Percentiles rank a stretch among this genome's conserved stretches.
These are phyloP conservation scores for Sporothrix variecibatus DNA, from an alignment of 2,329 filamentous ascomycete species.

Conservation along the genomic window DNA sequence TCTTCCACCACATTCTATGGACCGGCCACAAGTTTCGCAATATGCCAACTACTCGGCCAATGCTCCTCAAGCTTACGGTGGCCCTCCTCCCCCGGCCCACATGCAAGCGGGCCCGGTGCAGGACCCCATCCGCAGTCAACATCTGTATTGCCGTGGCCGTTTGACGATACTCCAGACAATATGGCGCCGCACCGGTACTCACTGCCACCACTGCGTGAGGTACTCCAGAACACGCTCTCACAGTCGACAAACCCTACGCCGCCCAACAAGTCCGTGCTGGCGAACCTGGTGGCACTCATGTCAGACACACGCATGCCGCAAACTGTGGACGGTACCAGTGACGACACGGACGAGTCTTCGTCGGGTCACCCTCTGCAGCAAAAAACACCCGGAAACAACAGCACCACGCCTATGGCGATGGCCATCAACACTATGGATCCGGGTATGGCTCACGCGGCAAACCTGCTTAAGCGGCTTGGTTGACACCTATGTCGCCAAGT, in stretches of 20 bases:
- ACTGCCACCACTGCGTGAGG: slow-evolving; percentile 31
- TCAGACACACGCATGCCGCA: slow-evolving; percentile 32
- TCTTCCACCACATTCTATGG: not conserved
- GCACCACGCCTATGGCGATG: not conserved
- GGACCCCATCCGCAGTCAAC: not conserved
- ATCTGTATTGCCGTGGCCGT: slow-evolving; percentile 27
- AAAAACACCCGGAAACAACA: not conserved
- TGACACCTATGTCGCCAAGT: slow-evolving; percentile 34
- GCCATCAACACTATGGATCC: slow-evolving; percentile 22
- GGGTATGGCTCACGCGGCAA: slow-evolving; percentile 30
- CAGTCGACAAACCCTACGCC: slow-evolving; percentile 14
- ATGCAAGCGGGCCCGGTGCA: not conserved
- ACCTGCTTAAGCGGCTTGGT: slow-evolving; percentile 34
- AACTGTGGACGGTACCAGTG: not conserved
- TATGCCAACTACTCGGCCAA: not conserved
- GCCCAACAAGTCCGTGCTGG: slow-evolving; percentile 23
- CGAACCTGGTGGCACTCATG: slow-evolving; percentile 33
- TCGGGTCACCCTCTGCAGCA: not conserved
- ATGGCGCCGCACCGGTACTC: slow-evolving; percentile 17
- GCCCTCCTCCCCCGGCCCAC: not conserved
- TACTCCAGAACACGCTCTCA: slow-evolving; percentile 29
- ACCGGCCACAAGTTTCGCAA: not conserved
- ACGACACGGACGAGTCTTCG: not conserved
- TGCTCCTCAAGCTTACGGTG: not conserved
- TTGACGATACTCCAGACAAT: slow-evolving; percentile 25